A percentile compares a stretch with the other conserved stretches of the same genome.
Conservation (phyloP, 1,284 basidiomycete species). For the Rhodotorula glutinis region DNA sequence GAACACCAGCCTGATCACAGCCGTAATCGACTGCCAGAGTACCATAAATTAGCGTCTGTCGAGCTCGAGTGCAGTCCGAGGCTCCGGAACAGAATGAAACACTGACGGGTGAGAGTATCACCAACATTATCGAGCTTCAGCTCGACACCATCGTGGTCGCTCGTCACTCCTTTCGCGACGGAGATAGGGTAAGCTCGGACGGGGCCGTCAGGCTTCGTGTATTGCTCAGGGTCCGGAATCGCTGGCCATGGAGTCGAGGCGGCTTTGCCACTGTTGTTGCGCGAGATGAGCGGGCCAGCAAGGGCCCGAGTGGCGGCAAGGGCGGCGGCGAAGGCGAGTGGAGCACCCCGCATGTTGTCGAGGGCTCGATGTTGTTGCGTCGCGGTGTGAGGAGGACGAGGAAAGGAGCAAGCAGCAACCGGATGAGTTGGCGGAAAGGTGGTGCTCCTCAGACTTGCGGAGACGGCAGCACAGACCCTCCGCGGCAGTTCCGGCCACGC, state of each 20-base stretch:
- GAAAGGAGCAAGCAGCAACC: not conserved
- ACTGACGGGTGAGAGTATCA: not conserved
- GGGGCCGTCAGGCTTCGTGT: not conserved
- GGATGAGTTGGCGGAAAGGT: too few relatives aligned
- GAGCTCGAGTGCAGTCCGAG: too few relatives aligned
- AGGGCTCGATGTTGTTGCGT: not conserved
- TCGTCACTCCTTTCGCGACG: not conserved
- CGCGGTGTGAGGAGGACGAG: not conserved
- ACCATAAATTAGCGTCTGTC: not conserved
- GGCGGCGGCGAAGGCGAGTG: not conserved
- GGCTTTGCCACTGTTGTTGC: not conserved
- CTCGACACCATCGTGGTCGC: not conserved
- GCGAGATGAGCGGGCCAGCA: not conserved
- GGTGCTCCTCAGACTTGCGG: too few relatives aligned
- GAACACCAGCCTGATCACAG: slow-evolving; percentile 1
- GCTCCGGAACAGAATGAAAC: too few relatives aligned
- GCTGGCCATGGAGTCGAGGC: slow-evolving; percentile 1
- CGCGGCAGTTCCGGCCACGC: too few relatives aligned
- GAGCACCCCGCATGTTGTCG: not conserved
- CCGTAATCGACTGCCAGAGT: slow-evolving; percentile 1
- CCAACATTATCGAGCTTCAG: not conserved
- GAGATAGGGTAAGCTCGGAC: not conserved
- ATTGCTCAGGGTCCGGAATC: not conserved
- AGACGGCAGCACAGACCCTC: too few relatives aligned
- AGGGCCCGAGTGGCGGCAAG: not conserved